Base-by-base conservation (phyloP, 257 asterid species). In the Perilla frutescens region DNA sequence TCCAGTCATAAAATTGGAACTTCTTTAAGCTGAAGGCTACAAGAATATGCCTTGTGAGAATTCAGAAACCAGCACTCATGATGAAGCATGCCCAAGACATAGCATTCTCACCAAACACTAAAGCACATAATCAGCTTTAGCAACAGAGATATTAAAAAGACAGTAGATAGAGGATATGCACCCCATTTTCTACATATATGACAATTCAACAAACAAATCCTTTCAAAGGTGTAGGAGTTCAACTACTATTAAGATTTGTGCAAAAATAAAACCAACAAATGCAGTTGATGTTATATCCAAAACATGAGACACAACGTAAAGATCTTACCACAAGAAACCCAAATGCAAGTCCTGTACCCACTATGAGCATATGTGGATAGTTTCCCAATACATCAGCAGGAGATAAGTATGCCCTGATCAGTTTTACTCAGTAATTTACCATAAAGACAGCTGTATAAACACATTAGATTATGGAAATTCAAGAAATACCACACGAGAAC, bases 271-370 rank as follows among this genome's bases (percentile, higher is more conserved):
- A 55, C 29, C 51, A 45, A 67, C 13, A 70, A 70, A 20, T 51
- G 26, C 55, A 54, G 31, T 29, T 47, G 40, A 20, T 20, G 26
- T 20, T 20, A 20, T 20, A 20, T 20, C 26, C 26, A 20, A 20
- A 20, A 20, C 26, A 20, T 20, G 26, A 20, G 26, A 20, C 26
- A 20, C 26, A 20, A 20, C 26, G 26, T 20, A 20, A 20, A 20
- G 26, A 20, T 20, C 26, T 72, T 86, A 94, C 98, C 98, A 93
- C 98, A 60, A 93, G 97, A 81, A 94, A 94, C 56, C 97, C 97
- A 41, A 94, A 94, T 49, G 98, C 91, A 77, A 94, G 89, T 37
- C 98, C 98, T 68, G 87, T 87, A 66, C 98, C 93, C 81, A 91
- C 15, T 31, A 94, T 69, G 51, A 89, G 66, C 51, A 87, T 70